These are phyloP conservation scores for Lactarius evosmus DNA, from an alignment of 768 basidiomycete species.

Conservation along the genomic window DNA sequence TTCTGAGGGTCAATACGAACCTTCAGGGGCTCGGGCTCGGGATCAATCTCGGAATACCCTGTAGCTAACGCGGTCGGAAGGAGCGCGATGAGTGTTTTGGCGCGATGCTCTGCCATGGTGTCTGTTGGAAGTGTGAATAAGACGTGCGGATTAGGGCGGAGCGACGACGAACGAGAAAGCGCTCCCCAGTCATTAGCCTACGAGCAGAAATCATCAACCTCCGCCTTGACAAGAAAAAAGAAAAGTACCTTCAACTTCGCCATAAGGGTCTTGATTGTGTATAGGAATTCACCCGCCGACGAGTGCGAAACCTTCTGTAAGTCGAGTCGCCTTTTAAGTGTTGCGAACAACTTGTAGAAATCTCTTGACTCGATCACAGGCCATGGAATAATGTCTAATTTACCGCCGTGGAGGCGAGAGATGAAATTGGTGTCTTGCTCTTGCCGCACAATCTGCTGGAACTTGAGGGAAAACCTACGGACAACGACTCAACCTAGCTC, in stretches of 20 bases:
- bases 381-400: constrained; percentile 60
- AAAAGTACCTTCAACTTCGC: constrained; percentile 14
- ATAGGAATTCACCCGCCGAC: constrained; percentile 51
- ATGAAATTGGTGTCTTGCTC: constrained; percentile 65
- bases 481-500: background rate
- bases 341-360: constrained; percentile 53
- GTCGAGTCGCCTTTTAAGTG: constrained; percentile 47
- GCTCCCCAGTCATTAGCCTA: constrained; percentile 68
- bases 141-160: background rate
- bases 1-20: constrained; percentile 32
- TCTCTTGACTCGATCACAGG: constrained; percentile 60
- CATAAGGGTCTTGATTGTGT: constrained; percentile 20
- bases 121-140: constrained; percentile 33
- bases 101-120: constrained; percentile 49
- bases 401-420: constrained; percentile 54
- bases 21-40: constrained; percentile 49
- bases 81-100: constrained; percentile 36
- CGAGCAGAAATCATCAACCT: background rate
- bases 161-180: constrained; percentile 49
- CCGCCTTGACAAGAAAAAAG: background rate
- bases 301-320: constrained; percentile 48
- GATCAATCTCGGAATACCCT: constrained; percentile 46
- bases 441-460: constrained; percentile 57
- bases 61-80: constrained; percentile 48
- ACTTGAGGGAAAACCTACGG: constrained; percentile 53